phyloP scores from a whole-genome alignment of 257 asterid species.

The Ophiorrhiza pumila region DNA sequence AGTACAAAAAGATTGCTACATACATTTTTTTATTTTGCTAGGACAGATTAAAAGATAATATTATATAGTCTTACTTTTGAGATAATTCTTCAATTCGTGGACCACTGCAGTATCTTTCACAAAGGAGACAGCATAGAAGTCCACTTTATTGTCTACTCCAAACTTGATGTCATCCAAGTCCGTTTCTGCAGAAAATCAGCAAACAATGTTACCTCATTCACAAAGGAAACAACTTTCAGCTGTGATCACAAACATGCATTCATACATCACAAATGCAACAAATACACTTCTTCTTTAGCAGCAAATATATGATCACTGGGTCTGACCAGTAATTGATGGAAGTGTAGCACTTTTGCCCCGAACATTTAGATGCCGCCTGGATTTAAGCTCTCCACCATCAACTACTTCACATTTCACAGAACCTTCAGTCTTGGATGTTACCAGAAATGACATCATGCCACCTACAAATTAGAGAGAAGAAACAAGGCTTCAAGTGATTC shows the following conservation, averaged over 20 bases:
- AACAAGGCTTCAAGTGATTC: background rate
- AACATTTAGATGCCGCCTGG: conserved; percentile 92
- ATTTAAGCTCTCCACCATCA: conserved; percentile 97
- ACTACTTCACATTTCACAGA: conserved; percentile 90
- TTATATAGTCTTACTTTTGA: conserved; percentile 48
- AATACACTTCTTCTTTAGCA: too few relatives aligned
- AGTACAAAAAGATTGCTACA: background rate
- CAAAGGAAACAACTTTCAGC: conserved; percentile 11
- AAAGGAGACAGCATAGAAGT: conserved; percentile 95
- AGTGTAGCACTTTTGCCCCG: conserved; percentile 97
- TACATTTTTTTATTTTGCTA: background rate
- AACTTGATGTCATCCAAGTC: conserved; percentile 98
- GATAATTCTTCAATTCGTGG: conserved; percentile 87
- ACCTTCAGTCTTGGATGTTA: conserved; percentile 71
- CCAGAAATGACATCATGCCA: conserved; percentile 92
- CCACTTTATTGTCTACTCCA: conserved; percentile 91
- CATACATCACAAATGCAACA: conserved; percentile 2
- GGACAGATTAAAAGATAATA: conserved; percentile 3
- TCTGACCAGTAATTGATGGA: conserved; percentile 89
- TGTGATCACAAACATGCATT: background rate
- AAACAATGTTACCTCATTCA: conserved; percentile 24
- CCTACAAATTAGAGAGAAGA: conserved; percentile 42
- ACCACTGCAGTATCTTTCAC: conserved; percentile 98
- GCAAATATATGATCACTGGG: conserved; percentile 14
- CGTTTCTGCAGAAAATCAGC: conserved; percentile 56